phyloP scores from a whole-genome alignment of 768 basidiomycete species.

The Leccinum ochraceum region DNA sequence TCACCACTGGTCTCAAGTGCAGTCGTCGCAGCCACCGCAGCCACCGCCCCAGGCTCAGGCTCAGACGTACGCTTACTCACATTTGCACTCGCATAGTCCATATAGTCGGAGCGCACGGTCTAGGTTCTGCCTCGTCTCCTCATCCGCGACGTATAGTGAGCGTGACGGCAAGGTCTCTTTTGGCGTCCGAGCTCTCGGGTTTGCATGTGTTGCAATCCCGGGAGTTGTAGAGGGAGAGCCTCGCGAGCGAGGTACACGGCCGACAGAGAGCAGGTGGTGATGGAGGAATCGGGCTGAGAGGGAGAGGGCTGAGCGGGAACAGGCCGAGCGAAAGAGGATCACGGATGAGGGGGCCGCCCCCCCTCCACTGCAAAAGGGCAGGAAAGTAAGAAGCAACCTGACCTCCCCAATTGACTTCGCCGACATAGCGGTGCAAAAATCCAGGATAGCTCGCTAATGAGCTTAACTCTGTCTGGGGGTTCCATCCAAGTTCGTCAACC shows the following conservation, averaged over 20 bases:
- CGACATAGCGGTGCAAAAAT: constrained; percentile 40
- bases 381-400: constrained; percentile 23
- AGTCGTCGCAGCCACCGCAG: too few species aligned
- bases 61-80: neutral
- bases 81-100: constrained; percentile 13
- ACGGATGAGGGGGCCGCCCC: constrained; percentile 9
- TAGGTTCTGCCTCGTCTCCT: constrained; percentile 29
- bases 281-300: constrained; percentile 19
- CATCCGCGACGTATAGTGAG: constrained; percentile 23
- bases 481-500: constrained; percentile 30
- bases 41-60: neutral
- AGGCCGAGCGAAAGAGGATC: constrained; percentile 15
- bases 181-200: constrained; percentile 35
- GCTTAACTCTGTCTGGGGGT: constrained; percentile 53
- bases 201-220: constrained; percentile 29
- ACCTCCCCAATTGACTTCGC: constrained; percentile 35
- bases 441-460: constrained; percentile 42
- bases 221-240: constrained; percentile 27
- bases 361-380: constrained; percentile 13
- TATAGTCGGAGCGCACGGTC: constrained; percentile 25
- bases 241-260: constrained; percentile 20
- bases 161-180: constrained; percentile 28
- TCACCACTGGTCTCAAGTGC: too few species aligned
- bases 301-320: constrained; percentile 13
- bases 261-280: constrained; percentile 19